phyloP scores from a whole-genome alignment of 768 basidiomycete species.

The Hygrophorus pudorinus region DNA sequence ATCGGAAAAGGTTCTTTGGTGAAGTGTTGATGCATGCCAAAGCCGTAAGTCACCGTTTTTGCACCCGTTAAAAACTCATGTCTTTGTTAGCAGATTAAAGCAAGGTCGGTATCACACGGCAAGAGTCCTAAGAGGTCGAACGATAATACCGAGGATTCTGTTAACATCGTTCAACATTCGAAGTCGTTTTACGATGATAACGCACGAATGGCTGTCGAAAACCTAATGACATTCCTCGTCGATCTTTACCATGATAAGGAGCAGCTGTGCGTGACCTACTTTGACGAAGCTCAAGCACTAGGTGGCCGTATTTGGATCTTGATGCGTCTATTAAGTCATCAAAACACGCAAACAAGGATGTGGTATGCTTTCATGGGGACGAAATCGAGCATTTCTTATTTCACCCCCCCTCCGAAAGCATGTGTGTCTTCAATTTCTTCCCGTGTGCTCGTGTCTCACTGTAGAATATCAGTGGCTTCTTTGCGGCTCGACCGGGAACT shows the following conservation, averaged over 20 bases:
- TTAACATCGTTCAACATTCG: neutral
- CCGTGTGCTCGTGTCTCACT: neutral
- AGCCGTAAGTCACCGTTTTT: too few species aligned
- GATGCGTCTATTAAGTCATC: constrained; percentile 7
- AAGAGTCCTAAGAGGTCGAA: too few species aligned
- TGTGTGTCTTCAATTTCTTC: constrained; percentile 4
- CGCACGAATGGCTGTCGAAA: neutral
- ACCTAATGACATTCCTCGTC: neutral
- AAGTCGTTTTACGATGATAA: neutral
- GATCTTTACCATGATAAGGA: neutral
- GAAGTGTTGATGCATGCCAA: too few species aligned
- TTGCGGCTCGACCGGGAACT: constrained; percentile 7
- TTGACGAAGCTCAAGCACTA: constrained; percentile 13
- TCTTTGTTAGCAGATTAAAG: too few species aligned
- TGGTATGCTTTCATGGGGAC: constrained; percentile 11
- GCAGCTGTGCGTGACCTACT: constrained; percentile 7
- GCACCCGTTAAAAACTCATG: too few species aligned
- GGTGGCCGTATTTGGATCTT: constrained; percentile 5
- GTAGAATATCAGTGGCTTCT: constrained; percentile 7
- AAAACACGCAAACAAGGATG: constrained; percentile 5
- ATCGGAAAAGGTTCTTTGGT: too few species aligned
- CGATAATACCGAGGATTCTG: neutral
- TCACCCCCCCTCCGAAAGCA: constrained; percentile 1
- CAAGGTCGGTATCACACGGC: too few species aligned
- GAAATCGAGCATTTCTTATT: constrained; percentile 8